A percentile compares a stretch with the other conserved stretches of the same genome.
Conservation (phyloP, 345 rosid genomes). For the Aegle marmelos region DNA sequence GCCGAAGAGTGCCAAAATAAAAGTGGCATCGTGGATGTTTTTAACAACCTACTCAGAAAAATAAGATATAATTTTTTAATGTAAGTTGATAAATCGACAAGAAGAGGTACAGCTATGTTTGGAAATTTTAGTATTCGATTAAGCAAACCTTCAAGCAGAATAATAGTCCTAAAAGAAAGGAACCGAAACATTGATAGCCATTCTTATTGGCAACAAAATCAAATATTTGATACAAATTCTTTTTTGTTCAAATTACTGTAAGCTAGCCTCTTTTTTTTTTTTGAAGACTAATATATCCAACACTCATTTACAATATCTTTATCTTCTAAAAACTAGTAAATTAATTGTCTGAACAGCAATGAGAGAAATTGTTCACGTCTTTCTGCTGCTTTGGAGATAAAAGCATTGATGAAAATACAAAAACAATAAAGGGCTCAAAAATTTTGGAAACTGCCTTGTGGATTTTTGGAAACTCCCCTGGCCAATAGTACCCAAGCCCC, state of each 20-base stretch:
- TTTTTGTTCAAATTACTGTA: background rate
- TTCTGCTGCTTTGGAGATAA: slow-evolving; percentile 20
- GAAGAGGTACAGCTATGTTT: too few relatives aligned
- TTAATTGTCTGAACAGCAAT: background rate
- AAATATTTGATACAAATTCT: background rate
- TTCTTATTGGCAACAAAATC: background rate
- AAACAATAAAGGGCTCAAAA: slow-evolving; percentile 21
- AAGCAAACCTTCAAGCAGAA: too few relatives aligned
- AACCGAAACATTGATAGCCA: background rate
- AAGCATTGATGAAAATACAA: slow-evolving; percentile 15
- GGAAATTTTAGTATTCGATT: too few relatives aligned
- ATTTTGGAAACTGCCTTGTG: slow-evolving; percentile 18
- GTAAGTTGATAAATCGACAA: too few relatives aligned
- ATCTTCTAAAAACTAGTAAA: slow-evolving; percentile 1
- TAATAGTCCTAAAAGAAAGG: too few relatives aligned
- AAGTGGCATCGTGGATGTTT: slow-evolving; percentile 2
- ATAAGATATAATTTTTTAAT: too few relatives aligned
- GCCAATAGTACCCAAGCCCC: slow-evolving; percentile 34
- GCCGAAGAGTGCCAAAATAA: slow-evolving; percentile 12
- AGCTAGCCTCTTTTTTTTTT: too few relatives aligned
- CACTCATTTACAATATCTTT: background rate
- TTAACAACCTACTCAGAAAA: slow-evolving; percentile 7
- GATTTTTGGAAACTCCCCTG: slow-evolving; percentile 24
- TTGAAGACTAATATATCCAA: too few relatives aligned
- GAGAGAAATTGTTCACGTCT: slow-evolving; percentile 25